Base-by-base conservation (phyloP, 2,329 filamentous ascomycete genomes). In the Penicillium sp. region DNA sequence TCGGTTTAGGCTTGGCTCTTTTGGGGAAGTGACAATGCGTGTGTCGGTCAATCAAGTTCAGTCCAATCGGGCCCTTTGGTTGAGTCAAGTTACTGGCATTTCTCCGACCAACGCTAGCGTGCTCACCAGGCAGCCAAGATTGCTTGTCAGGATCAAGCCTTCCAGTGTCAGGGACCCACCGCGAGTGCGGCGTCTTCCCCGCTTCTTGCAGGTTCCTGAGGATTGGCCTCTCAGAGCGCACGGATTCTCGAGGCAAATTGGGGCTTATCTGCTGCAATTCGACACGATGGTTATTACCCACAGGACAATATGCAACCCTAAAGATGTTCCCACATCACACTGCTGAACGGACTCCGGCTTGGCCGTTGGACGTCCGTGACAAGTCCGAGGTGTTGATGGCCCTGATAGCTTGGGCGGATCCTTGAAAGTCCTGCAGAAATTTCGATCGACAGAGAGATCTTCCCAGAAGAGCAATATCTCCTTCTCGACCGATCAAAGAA, bases 311-410 rank as follows among this genome's bases (percentile, higher is more conserved):
- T 36, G 36, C 39, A 28, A 27, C 46, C 35, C 38, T 24, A 9
- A n/a, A 26, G 26, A 26, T 32, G 26, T 24, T 32, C 39, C 49
- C 46, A 39, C 33, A 24, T 43, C 29, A n/a, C 26, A 38, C 35
- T 18, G 34, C 46, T 47, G 49, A 47, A 53, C 50, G 52, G 56
- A 52, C 37, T 53, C 54, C 51, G 51, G 51, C 24, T 46, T 56
- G 50, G 50, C 53, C 53, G 57, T 56, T 60, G 53, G 56, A 51
- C 39, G 56, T 43, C 53, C 51, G 50, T 52, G 54, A 52, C 38
- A 51, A 56, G 55, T 50, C 54, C 48, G 36, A 54, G 29, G 7
- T 44, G 28, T 53, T 51, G 48, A 39, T 24, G 45, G 26, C 28
- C 38, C 48, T 9, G 48, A 9, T 29, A 38, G 29, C 29, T 11